Percentiles rank a stretch among this genome's conserved stretches.
These are phyloP conservation scores for Ruellia speciosa DNA, from an alignment of 305 asterid genomes.

Conservation along the genomic window DNA sequence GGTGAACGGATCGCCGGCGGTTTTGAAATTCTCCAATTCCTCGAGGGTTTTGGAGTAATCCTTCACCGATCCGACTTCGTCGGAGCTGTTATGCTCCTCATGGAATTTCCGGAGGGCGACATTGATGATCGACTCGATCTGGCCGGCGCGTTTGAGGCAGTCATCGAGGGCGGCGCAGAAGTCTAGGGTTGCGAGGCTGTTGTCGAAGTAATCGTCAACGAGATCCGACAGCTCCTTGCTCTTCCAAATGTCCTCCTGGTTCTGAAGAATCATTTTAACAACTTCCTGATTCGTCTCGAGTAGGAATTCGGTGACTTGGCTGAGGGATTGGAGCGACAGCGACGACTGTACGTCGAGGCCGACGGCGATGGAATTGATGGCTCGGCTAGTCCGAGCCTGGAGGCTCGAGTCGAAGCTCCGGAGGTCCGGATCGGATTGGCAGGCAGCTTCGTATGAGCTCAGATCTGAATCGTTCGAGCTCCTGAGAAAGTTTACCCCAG, in stretches of 20 bases:
- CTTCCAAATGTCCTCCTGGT: constrained; percentile 71
- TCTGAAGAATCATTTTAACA: constrained; percentile 48
- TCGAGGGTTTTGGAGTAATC: constrained; percentile 42
- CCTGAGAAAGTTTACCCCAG: constrained; percentile 4
- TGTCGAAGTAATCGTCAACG: constrained; percentile 75
- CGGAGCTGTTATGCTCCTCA: constrained; percentile 31
- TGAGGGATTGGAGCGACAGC: constrained; percentile 70
- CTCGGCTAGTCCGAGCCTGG: constrained; percentile 59
- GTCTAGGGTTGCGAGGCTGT: constrained; percentile 61
- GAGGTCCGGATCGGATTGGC: constrained; percentile 69
- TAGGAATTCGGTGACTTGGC: constrained; percentile 56
- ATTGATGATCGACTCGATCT: constrained; percentile 36
- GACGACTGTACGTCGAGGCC: constrained; percentile 54
- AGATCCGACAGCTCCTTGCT: constrained; percentile 52
- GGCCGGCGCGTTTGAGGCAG: constrained; percentile 51
- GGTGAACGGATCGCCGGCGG: constrained; percentile 56
- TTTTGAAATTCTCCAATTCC: constrained; percentile 46
- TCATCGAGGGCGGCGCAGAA: constrained; percentile 68
- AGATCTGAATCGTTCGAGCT: constrained; percentile 33
- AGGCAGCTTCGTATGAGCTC: constrained; percentile 69
- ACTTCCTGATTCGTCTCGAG: constrained; percentile 74
- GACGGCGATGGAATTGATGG: constrained; percentile 65
- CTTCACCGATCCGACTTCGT: constrained; percentile 20
- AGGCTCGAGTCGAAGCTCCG: constrained; percentile 50
- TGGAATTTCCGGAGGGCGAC: constrained; percentile 49